Conservation (phyloP, 1,139 yeast species). For the Geotrichum australiense region DNA sequence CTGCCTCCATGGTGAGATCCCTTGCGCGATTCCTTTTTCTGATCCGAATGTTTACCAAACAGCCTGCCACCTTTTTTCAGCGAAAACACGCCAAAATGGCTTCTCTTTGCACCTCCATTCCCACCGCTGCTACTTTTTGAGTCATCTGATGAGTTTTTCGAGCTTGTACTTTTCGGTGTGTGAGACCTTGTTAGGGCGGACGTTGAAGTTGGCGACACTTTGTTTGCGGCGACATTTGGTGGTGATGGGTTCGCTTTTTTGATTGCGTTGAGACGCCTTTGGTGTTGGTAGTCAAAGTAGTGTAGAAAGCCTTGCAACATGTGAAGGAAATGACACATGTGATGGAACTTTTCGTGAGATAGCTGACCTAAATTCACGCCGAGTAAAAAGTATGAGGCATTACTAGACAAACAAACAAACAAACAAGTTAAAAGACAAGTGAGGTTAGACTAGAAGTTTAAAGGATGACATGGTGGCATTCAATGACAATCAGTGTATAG, state of each 20-base stretch:
- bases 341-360: conserved; percentile 1
- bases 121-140: neutral
- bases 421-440: neutral
- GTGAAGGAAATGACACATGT: conserved; percentile 6
- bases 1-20: too few species aligned
- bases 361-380: conserved; percentile 14
- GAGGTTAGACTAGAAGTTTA: too few species aligned
- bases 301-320: conserved; percentile 11
- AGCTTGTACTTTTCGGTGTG: neutral
- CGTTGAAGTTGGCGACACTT: neutral
- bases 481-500: conserved; percentile 8
- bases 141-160: neutral
- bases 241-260: neutral
- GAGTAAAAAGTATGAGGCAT: conserved; percentile 12
- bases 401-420: neutral
- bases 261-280: conserved; percentile 2
- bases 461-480: conserved; percentile 9
- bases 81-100: neutral
- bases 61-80: neutral
- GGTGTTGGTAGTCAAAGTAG: conserved; percentile 16
- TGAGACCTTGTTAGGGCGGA: conserved; percentile 1
- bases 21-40: too few species aligned
- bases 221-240: neutral
- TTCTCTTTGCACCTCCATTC: neutral
- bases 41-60: neutral